Evolutionary conservation across 805 yeast genomes (phyloP).

Genomic region (Yueomyces sp.): DNA sequence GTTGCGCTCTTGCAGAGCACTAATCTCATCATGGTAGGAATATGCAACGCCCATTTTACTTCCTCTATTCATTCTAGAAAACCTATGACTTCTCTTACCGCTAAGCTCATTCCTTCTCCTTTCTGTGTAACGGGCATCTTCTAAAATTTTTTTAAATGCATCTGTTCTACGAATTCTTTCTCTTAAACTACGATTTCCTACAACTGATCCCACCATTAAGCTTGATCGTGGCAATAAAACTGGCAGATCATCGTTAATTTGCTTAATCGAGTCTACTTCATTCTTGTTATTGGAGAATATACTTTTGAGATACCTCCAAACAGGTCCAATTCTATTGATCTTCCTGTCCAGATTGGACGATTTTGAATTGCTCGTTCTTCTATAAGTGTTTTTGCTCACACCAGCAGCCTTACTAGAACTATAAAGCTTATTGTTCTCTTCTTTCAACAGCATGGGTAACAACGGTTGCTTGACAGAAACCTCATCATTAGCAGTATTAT

Average conservation of each 20-base stretch:
- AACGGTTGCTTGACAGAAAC: too few species aligned
- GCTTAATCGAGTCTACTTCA: background rate
- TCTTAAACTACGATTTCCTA: conserved; percentile 2
- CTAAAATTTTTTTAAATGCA: conserved; percentile 16
- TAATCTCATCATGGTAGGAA: conserved; percentile 9
- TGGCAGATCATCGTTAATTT: background rate
- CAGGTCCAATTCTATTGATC: background rate
- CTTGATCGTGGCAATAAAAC: background rate
- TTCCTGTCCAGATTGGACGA: too few species aligned
- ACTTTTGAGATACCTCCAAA: background rate
- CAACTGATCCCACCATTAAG: background rate
- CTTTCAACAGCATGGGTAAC: too few species aligned
- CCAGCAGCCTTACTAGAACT: too few species aligned
- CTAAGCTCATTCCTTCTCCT: background rate
- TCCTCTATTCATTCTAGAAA: background rate
- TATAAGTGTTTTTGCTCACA: too few species aligned
- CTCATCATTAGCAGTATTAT: too few species aligned
- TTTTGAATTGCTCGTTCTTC: too few species aligned
- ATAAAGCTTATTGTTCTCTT: too few species aligned
- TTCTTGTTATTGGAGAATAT: background rate
- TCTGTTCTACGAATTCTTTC: conserved; percentile 17
- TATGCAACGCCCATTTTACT: background rate
- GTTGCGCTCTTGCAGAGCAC: conserved; percentile 7
- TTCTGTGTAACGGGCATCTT: conserved; percentile 19
- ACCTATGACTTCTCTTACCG: background rate